These are phyloP conservation scores for Globisporangium megalacanthum DNA, from an alignment of 352 stramenopile genomes.

Conservation along the genomic window DNA sequence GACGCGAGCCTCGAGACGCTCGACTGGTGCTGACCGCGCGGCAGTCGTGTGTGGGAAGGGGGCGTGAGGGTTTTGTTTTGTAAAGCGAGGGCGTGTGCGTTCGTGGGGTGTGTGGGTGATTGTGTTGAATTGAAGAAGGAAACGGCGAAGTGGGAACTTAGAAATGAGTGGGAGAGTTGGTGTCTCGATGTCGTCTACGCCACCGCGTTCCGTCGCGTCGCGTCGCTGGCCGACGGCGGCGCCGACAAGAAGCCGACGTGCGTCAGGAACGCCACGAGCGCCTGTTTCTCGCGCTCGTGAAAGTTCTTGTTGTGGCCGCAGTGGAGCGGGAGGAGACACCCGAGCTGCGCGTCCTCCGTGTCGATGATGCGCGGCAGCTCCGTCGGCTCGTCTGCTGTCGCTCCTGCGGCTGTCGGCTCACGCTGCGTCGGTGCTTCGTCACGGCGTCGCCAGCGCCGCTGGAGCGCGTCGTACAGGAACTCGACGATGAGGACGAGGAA, in stretches of 20 bases:
- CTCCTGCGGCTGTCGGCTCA: not conserved
- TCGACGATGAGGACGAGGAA: conserved; percentile 73
- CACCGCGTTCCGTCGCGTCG: not conserved
- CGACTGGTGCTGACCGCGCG: conserved; percentile 15
- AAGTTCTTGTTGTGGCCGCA: conserved; percentile 88
- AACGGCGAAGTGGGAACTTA: conserved; percentile 2
- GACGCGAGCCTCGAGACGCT: conserved; percentile 46
- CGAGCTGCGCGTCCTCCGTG: conserved; percentile 30
- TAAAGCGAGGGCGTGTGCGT: not conserved
- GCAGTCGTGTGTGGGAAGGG: too few relatives aligned
- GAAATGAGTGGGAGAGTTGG: not conserved
- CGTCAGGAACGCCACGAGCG: conserved; percentile 51
- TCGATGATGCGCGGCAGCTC: conserved; percentile 26
- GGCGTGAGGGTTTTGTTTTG: not conserved
- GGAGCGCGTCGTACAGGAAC: conserved; percentile 65
- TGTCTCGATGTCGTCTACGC: not conserved
- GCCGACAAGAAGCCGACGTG: conserved; percentile 32
- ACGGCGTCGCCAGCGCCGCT: conserved; percentile 44
- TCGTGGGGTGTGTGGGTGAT: not conserved
- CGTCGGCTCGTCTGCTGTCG: conserved; percentile 4
- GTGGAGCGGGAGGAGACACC: conserved; percentile 61
- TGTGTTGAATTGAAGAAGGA: not conserved
- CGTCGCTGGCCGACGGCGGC: not conserved
- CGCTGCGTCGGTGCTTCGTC: conserved; percentile 9
- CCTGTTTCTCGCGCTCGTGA: conserved; percentile 61